Percentiles rank a stretch among this genome's conserved stretches.
phyloP scores from a whole-genome alignment of 2,329 filamentous ascomycete species.

The Phialophora chinensis region DNA sequence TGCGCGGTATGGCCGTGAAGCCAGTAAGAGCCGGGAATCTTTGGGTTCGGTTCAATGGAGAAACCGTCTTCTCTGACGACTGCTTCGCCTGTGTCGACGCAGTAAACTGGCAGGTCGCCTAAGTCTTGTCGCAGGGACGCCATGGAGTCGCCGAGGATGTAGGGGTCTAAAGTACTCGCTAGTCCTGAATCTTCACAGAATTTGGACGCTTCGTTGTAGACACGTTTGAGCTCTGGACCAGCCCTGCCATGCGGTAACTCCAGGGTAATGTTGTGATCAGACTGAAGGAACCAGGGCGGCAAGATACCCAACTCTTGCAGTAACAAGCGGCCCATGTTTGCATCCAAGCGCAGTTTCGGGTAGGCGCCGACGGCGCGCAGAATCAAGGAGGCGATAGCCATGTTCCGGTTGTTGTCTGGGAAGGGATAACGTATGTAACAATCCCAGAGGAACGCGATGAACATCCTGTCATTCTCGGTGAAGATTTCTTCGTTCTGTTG shows the following conservation, averaged over 20 bases:
- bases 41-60: slow-evolving; percentile 56
- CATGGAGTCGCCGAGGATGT: slow-evolving; percentile 57
- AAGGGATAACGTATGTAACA: slow-evolving; percentile 56
- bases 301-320: slow-evolving; percentile 67
- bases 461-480: slow-evolving; percentile 55
- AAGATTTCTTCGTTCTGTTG: slow-evolving; percentile 51
- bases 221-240: slow-evolving; percentile 42
- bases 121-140: slow-evolving; percentile 62
- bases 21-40: slow-evolving; percentile 59
- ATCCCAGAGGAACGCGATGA: slow-evolving; percentile 52
- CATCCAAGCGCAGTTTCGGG: slow-evolving; percentile 47
- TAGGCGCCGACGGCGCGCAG: slow-evolving; percentile 64
- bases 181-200: slow-evolving; percentile 40
- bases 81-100: slow-evolving; percentile 61
- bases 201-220: slow-evolving; percentile 43
- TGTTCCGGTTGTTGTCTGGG: slow-evolving; percentile 43
- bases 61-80: slow-evolving; percentile 69
- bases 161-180: slow-evolving; percentile 42
- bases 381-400: slow-evolving; percentile 57
- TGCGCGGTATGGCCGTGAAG: slow-evolving; percentile 69
- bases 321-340: slow-evolving; percentile 55
- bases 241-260: slow-evolving; percentile 27
- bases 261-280: slow-evolving; percentile 27
- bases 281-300: slow-evolving; percentile 61
- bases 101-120: slow-evolving; percentile 63